A percentile compares a stretch with the other conserved stretches of the same genome.
Evolutionary conservation across 176 grass and related monocot species (phyloP).

Genomic region (Triticum turgidum): DNA sequence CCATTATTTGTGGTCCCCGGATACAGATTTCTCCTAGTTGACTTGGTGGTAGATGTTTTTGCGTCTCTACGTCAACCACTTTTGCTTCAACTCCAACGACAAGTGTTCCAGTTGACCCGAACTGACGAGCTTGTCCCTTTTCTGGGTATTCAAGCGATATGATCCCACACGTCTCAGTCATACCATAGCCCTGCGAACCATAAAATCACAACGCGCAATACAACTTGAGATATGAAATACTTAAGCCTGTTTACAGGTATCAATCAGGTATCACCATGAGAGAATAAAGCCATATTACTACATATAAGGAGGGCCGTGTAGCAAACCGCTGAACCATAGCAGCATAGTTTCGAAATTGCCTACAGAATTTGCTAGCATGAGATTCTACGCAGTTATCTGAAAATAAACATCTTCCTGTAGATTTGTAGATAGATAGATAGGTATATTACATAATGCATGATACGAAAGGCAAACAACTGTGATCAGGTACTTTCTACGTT

Average conservation of each 20-base stretch:
- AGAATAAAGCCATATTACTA: constrained; percentile 8
- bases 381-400: neutral
- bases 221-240: constrained; percentile 11
- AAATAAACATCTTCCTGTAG: neutral
- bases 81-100: constrained; percentile 74
- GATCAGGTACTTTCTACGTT: too few species aligned
- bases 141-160: constrained; percentile 62
- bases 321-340: neutral
- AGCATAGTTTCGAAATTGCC: neutral
- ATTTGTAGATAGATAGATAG: too few species aligned
- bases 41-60: constrained; percentile 64
- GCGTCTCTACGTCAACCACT: constrained; percentile 58
- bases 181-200: constrained; percentile 74
- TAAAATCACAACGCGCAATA: neutral
- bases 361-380: neutral
- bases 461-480: too few species aligned
- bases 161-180: constrained; percentile 89
- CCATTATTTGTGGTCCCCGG: constrained; percentile 84
- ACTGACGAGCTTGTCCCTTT: constrained; percentile 44
- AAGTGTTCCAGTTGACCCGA: constrained; percentile 74
- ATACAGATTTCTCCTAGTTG: constrained; percentile 86
- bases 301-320: neutral
- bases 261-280: neutral
- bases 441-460: too few species aligned
- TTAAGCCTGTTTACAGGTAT: neutral